Evolutionary conservation across 2,329 filamentous ascomycete species (phyloP).

Genomic region (Penicillium sp.): DNA sequence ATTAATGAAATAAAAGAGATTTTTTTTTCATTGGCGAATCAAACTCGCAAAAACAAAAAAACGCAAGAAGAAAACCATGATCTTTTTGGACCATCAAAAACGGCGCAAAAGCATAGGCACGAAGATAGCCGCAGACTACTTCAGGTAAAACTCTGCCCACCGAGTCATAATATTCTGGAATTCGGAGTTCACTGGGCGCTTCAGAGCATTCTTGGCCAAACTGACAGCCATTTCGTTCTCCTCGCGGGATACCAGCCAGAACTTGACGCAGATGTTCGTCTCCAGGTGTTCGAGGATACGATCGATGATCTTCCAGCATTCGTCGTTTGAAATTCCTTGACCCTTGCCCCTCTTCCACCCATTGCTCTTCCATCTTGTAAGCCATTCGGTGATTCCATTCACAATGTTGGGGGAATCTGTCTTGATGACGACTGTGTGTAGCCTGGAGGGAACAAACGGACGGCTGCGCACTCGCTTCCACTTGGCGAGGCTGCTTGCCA

Average conservation of each 20-base stretch:
- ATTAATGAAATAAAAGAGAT: too few relatives aligned
- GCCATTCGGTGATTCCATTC: slow-evolving; percentile 30
- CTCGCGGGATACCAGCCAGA: slow-evolving; percentile 26
- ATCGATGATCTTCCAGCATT: slow-evolving; percentile 22
- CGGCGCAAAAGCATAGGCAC: too few relatives aligned
- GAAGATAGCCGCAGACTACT: too few relatives aligned
- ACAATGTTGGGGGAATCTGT: slow-evolving; percentile 38
- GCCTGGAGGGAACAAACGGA: neutral
- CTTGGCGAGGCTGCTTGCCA: neutral
- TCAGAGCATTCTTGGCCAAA: neutral
- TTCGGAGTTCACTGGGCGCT: too few relatives aligned
- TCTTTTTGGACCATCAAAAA: too few relatives aligned
- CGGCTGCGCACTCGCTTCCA: neutral
- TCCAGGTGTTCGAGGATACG: slow-evolving; percentile 20
- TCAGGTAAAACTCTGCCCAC: neutral
- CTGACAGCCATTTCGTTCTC: slow-evolving; percentile 14
- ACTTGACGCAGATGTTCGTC: slow-evolving; percentile 21
- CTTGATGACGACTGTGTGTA: slow-evolving; percentile 25
- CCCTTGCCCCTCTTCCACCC: slow-evolving; percentile 28
- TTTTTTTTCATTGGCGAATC: too few relatives aligned
- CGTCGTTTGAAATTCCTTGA: slow-evolving; percentile 20
- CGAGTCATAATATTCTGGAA: neutral
- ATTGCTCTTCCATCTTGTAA: slow-evolving; percentile 33
- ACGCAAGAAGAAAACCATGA: too few relatives aligned
- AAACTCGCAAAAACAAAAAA: too few relatives aligned